phyloP scores from a whole-genome alignment of 352 stramenopile genomes.

The Detonula confervacea region DNA sequence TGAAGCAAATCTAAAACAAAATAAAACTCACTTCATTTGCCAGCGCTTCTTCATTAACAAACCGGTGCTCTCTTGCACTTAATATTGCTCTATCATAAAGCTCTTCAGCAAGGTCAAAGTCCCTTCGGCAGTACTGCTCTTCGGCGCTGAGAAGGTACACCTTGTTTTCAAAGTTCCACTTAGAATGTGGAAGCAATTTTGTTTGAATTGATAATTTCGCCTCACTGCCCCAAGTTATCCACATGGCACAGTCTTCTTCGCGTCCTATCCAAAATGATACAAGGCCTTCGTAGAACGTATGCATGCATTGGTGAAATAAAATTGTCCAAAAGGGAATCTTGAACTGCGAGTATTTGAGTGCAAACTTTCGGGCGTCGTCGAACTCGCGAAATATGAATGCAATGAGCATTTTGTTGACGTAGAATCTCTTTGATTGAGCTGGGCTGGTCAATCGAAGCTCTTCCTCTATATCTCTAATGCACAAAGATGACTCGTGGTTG shows the following conservation, averaged over 20 bases:
- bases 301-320: neutral
- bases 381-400: neutral
- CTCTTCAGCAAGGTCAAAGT: slow-evolving; percentile 20
- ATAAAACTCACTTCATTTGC: slow-evolving; percentile 9
- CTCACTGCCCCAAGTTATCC: neutral
- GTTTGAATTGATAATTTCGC: neutral
- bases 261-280: slow-evolving; percentile 8
- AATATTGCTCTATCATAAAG: slow-evolving; percentile 25
- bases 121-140: neutral
- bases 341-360: neutral
- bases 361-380: neutral
- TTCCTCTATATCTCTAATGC: slow-evolving; percentile 7
- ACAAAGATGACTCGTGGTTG: too few relatives aligned
- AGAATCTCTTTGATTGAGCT: neutral
- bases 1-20: neutral
- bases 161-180: slow-evolving; percentile 20
- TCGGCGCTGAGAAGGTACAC: slow-evolving; percentile 21
- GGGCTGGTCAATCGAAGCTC: neutral
- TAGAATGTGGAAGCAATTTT: neutral
- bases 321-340: neutral
- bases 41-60: too few relatives aligned
- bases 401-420: slow-evolving; percentile 12
- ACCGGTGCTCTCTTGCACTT: slow-evolving; percentile 9
- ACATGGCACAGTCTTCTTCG: neutral
- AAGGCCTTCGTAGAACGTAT: slow-evolving; percentile 15